These are phyloP conservation scores for Ambrosiella beaveri DNA, from an alignment of 2,329 filamentous ascomycete genomes.

Conservation along the genomic window DNA sequence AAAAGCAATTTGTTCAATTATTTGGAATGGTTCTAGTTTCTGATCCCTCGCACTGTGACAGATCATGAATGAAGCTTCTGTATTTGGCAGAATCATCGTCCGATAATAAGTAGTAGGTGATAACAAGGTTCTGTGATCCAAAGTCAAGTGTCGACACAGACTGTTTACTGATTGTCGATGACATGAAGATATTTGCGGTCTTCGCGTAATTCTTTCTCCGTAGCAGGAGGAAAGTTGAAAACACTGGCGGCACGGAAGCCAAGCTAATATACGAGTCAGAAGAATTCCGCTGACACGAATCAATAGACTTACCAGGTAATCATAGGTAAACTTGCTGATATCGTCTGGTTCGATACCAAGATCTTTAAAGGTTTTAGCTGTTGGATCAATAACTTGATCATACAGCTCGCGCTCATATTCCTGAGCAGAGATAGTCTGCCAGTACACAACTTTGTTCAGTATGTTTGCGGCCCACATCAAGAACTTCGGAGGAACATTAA, in stretches of 20 bases:
- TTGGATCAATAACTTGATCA: conserved; percentile 78
- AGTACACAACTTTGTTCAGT: conserved; percentile 76
- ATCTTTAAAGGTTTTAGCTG: conserved; percentile 90
- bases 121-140: background rate
- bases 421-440: conserved; percentile 66
- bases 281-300: background rate
- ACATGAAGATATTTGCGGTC: conserved; percentile 97
- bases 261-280: conserved; percentile 42
- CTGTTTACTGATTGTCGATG: conserved; percentile 59
- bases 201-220: conserved; percentile 83
- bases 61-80: background rate
- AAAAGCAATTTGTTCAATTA: no score
- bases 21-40: no score
- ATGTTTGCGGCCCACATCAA: conserved; percentile 58
- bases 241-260: conserved; percentile 73
- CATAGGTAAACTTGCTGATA: conserved; percentile 71
- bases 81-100: background rate
- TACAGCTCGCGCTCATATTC: conserved; percentile 85
- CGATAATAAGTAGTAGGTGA: background rate
- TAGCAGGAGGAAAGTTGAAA: conserved; percentile 88
- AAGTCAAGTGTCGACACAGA: background rate
- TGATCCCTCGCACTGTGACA: background rate
- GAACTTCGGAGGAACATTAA: conserved; percentile 73
- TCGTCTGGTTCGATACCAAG: conserved; percentile 80
- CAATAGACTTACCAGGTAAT: conserved; percentile 60